phyloP scores from a whole-genome alignment of 2,329 filamentous ascomycete species.

The Ceratocystis destructans region DNA sequence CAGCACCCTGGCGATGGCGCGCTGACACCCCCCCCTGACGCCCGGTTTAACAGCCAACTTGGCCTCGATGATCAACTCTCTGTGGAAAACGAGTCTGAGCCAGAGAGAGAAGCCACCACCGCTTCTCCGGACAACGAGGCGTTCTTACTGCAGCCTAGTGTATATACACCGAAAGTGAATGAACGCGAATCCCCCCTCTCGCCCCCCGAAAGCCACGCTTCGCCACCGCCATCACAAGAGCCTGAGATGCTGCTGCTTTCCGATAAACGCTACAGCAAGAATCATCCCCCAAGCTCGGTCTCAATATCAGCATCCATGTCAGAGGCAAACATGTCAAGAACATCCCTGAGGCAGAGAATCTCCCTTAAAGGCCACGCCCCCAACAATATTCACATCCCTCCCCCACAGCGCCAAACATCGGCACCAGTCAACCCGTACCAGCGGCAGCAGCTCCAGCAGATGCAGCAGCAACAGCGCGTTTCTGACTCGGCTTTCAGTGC shows the following conservation, averaged over 20 bases:
- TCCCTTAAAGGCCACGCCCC: constrained; percentile 41
- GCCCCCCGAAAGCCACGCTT: constrained; percentile 32
- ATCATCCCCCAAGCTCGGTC: constrained; percentile 16
- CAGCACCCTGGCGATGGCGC: constrained; percentile 14
- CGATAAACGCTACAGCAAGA: constrained; percentile 19
- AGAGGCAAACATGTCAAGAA: constrained; percentile 22
- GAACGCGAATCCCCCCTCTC: constrained; percentile 30
- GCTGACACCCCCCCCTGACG: constrained; percentile 16
- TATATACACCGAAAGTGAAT: constrained; percentile 41
- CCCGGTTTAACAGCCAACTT: constrained; percentile 6
- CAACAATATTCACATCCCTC: constrained; percentile 41
- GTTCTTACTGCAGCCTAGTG: constrained; percentile 43
- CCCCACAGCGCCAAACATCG: constrained; percentile 28
- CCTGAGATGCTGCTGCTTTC: constrained; percentile 15
- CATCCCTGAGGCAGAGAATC: constrained; percentile 40
- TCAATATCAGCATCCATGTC: neutral
- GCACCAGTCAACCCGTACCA: constrained; percentile 22
- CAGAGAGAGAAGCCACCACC: constrained; percentile 1
- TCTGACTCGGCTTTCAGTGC: constrained; percentile 38
- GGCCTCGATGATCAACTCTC: constrained; percentile 14
- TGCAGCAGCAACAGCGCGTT: constrained; percentile 19
- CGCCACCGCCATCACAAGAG: constrained; percentile 10
- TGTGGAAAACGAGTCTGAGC: constrained; percentile 4
- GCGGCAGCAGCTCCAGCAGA: constrained; percentile 21
- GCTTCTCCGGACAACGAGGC: constrained; percentile 10